Evolutionary conservation across 1,284 basidiomycete genomes (phyloP).

Genomic region (Irpex lacteus): DNA sequence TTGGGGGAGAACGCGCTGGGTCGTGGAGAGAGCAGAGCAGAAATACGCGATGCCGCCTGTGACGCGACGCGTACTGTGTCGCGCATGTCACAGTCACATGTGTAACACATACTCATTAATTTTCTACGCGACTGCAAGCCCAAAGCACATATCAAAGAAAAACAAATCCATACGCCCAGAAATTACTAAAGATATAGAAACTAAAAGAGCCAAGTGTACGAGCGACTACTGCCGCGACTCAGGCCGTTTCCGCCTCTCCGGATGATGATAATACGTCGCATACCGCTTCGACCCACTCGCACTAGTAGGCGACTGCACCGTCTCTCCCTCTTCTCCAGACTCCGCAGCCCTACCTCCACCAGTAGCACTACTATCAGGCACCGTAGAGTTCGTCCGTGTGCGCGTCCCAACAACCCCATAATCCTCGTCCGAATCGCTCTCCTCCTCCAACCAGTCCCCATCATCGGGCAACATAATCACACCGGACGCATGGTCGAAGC

Average conservation of each 20-base stretch:
- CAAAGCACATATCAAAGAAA: no score
- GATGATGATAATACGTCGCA: conserved; percentile 75
- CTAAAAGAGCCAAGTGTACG: not conserved
- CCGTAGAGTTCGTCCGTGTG: not conserved
- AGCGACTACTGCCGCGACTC: not conserved
- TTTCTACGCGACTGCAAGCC: no score
- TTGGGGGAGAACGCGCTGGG: no score
- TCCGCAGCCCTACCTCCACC: no score
- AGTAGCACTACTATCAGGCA: conserved; percentile 1
- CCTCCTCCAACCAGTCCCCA: conserved; percentile 61
- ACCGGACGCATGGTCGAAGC: conserved; percentile 77
- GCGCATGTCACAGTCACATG: no score
- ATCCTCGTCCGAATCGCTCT: conserved; percentile 38
- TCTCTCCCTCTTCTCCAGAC: conserved; percentile 9
- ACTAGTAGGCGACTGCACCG: conserved; percentile 8
- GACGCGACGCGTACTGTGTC: no score
- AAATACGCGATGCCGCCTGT: no score
- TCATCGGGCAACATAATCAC: conserved; percentile 83
- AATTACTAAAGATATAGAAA: not conserved
- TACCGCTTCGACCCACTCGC: conserved; percentile 37
- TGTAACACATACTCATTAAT: no score
- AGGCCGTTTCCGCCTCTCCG: conserved; percentile 55
- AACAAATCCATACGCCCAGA: no score
- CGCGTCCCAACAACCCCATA: conserved; percentile 17
- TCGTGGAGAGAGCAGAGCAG: no score